Conservation (phyloP, 306 rosid species). For the Fragaria nilgerrensis region DNA sequence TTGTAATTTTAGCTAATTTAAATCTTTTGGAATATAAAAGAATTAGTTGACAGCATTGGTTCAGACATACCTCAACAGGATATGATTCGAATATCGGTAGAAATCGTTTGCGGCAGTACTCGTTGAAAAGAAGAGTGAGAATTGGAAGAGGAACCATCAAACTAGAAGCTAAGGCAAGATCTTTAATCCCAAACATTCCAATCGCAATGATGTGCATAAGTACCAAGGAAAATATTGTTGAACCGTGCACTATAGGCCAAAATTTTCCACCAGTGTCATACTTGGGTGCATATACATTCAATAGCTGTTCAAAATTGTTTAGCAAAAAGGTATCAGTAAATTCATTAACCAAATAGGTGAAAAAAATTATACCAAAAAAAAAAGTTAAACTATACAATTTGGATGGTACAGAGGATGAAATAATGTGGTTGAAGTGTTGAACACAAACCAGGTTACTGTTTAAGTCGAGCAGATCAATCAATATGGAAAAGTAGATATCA, state of each 20-base stretch:
- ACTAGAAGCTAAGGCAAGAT: conserved; percentile 57
- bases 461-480: neutral
- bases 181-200: conserved; percentile 75
- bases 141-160: conserved; percentile 72
- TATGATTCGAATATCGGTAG: conserved; percentile 51
- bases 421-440: neutral
- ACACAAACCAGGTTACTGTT: neutral
- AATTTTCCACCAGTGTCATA: conserved; percentile 66
- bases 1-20: neutral
- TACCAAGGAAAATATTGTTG: conserved; percentile 67
- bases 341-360: neutral
- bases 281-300: conserved; percentile 67
- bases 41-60: neutral
- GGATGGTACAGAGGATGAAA: neutral
- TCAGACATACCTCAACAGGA: conserved; percentile 61
- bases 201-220: conserved; percentile 82
- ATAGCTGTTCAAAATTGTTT: conserved; percentile 43
- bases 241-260: conserved; percentile 72
- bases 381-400: neutral
- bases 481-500: neutral
- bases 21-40: neutral
- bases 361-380: neutral
- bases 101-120: conserved; percentile 67
- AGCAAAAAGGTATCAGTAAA: neutral
- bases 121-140: conserved; percentile 77